These are phyloP conservation scores for Glycine tomentella DNA, from an alignment of 306 rosid species.

Conservation along the genomic window DNA sequence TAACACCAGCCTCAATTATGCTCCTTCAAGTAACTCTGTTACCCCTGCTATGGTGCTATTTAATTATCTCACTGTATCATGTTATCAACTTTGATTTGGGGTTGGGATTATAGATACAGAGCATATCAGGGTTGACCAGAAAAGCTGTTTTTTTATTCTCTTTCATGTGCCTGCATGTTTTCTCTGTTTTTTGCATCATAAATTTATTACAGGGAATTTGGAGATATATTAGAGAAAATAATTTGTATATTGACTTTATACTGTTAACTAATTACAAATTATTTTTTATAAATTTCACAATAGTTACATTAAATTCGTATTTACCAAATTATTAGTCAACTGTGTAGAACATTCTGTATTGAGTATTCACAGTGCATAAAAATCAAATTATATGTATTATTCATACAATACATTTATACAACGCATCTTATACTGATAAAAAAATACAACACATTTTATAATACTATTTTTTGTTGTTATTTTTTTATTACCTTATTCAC, in stretches of 20 bases:
- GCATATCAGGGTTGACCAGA: conserved; percentile 28
- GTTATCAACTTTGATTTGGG: conserved; percentile 16
- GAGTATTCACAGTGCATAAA: too few relatives aligned
- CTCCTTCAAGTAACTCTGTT: not conserved
- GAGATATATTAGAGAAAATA: not conserved
- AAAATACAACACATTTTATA: not conserved
- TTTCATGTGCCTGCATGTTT: conserved; percentile 25
- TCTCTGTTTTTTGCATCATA: not conserved
- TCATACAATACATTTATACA: not conserved
- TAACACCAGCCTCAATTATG: not conserved
- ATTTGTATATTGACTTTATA: too few relatives aligned
- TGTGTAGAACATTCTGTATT: too few relatives aligned
- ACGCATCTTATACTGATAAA: too few relatives aligned
- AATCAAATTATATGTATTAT: not conserved
- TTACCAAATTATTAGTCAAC: too few relatives aligned
- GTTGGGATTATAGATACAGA: conserved; percentile 11
- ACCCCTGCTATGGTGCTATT: not conserved
- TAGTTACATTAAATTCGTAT: too few relatives aligned
- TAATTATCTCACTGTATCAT: conserved; percentile 24
- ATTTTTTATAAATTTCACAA: too few relatives aligned
- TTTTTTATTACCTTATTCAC: not conserved
- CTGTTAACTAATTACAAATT: too few relatives aligned
- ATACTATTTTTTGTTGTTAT: not conserved
- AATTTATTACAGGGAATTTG: not conserved
- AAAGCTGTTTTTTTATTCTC: not conserved